Conservation (phyloP, 2,329 filamentous ascomycete species). For the Cadophora malorum region DNA sequence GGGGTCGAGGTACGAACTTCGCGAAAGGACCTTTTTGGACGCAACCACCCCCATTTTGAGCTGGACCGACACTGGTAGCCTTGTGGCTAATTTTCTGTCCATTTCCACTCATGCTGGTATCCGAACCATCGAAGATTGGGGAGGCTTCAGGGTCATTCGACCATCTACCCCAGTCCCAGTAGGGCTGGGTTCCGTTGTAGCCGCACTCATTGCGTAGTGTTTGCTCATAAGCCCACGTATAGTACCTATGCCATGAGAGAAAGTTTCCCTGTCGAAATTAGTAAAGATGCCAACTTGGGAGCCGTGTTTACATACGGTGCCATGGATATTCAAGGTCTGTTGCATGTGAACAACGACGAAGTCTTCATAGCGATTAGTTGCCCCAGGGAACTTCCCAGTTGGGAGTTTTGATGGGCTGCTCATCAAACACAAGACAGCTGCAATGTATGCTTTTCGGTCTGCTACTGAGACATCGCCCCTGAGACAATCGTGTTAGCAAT, state of each 20-base stretch:
- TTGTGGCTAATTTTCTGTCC: conserved; percentile 46
- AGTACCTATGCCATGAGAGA: conserved; percentile 53
- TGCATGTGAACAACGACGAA: conserved; percentile 47
- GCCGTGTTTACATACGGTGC: conserved; percentile 29
- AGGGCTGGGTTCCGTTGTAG: conserved; percentile 50
- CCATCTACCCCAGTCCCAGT: conserved; percentile 55
- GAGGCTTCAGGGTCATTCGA: conserved; percentile 52
- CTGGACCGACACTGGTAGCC: conserved; percentile 40
- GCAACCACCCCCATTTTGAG: conserved; percentile 16
- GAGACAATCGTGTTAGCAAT: neutral
- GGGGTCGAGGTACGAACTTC: conserved; percentile 32
- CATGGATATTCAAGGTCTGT: conserved; percentile 40
- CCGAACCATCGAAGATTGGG: conserved; percentile 61
- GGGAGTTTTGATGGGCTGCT: conserved; percentile 43
- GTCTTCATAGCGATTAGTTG: conserved; percentile 46
- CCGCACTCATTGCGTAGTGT: conserved; percentile 50
- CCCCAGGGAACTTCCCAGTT: conserved; percentile 36
- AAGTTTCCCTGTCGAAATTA: conserved; percentile 40
- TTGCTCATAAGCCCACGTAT: conserved; percentile 50
- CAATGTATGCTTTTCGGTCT: conserved; percentile 43
- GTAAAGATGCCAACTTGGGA: neutral
- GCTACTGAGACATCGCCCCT: conserved; percentile 16
- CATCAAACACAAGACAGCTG: conserved; percentile 48
- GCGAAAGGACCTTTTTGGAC: conserved; percentile 13
- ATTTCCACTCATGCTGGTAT: conserved; percentile 56